Base-by-base conservation (phyloP, 768 basidiomycete genomes). In the Pisolithus microcarpus region DNA sequence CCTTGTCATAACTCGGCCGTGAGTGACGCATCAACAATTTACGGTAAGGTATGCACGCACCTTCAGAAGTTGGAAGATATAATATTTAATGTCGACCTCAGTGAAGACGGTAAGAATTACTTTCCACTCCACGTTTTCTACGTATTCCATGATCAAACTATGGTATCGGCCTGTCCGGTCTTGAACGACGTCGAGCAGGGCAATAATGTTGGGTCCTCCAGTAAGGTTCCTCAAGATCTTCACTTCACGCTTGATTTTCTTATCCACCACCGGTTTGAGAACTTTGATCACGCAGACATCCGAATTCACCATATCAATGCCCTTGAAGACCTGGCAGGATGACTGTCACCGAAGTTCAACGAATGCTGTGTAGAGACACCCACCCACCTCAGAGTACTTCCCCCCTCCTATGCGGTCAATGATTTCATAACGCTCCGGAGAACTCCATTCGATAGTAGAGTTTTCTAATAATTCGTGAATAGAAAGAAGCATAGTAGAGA, bases 171-270 rank as follows among this genome's bases (percentile, higher is more conserved):
- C 71, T 50, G 77, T 74, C n/a, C 75, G 71, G 62, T 87, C 84
- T 52, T 81, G 71, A 9, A 86, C 84, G 38, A 85, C 81, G 60
- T 87, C 85, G 58, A 83, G 65, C 51, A 87, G 61, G 4, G 71
- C 75, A 55, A 87, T 75, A 50, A 86, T 72, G 68, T 86, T 87
- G n/a, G 82, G 78, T 2, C 82, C 84, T 7, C 85, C 84, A 7
- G 80, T 76, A 24, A 87, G 62, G 64, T 85, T 84, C 52, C 79
- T 77, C 45, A 87, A 67, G 52, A 86, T 80, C 70, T 86, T 85
- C 67, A 87, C 81, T 65, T 87, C 85, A 28, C 84, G 74, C 68
- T 84, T 83, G 64, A 85, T 80, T 72, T 86, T 86, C 75, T 77
- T 65, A 73, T 60, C 51, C 37, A 68, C 82, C 38, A 86, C 83